Evolutionary conservation across 352 stramenopile genomes (phyloP), one percentile per base, ranked within the genome.

Genomic region (Pythium aristosporum): DNA sequence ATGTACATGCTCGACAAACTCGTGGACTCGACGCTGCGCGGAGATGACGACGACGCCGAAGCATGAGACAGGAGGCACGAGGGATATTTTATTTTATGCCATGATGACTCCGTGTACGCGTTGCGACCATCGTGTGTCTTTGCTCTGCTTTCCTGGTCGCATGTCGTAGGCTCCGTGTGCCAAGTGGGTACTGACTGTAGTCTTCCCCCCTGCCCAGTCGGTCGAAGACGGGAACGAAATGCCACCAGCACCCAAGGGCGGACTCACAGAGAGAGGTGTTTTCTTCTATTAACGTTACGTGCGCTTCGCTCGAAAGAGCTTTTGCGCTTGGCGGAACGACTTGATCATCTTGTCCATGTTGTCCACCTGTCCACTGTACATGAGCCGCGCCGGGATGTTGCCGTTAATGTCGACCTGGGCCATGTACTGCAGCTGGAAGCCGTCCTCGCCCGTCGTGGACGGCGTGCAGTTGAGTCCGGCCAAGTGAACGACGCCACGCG

Each of bases 1-100:
- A 92, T 92, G 84, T 92, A 92, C 64, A 92, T 92, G 84, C 71
- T 92, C 48, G 82, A 92, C 69, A 89, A 89, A 57, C 65, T 92
- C 28, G 82, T 91, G 49, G 79, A 91, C 66, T 87, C 79, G 12
- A 89, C 80, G 32, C 61, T 89, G 18, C 50, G 62, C 12, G 63
- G 43, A 23, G 62, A 71, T 34, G 8, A 18, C 20, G 36, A 55
- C 18, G 46, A 11, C 21, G 42, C 23, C 41, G 55, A 53, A 3
- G 47, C 20, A 23, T 36, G 36, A 36, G 10, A 53, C 9, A 50
- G 42, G 25, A 28, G 25, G 25, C 25, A 28, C 2, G 25, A 28
- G 25, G 25, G 25, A 28, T 28, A 2, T 28, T 28, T 28, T 28
- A 28, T 28, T 28, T 28, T 28, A 28, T 28, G 25, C 25, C 25